phyloP scores from a whole-genome alignment of 2,329 filamentous ascomycete genomes.

The Akanthomyces dipterigenus region DNA sequence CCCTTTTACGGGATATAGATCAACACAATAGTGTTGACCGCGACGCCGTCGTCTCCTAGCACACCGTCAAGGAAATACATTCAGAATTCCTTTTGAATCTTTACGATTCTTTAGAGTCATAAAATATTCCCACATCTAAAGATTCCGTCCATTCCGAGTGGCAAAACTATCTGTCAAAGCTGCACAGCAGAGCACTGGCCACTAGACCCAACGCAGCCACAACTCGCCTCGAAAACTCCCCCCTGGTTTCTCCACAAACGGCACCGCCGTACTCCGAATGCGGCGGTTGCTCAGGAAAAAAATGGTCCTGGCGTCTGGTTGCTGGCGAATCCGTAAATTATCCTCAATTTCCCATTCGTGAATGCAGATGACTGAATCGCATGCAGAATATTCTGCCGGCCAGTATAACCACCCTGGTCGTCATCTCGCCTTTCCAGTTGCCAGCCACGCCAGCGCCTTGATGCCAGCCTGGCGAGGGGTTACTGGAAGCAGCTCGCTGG shows the following conservation, averaged over 20 bases:
- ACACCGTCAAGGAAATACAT: too few species aligned
- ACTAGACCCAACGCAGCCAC: background rate
- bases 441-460: too few species aligned
- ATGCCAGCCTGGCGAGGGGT: too few species aligned
- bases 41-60: too few species aligned
- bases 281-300: background rate
- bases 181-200: background rate
- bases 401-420: too few species aligned
- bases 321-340: too few species aligned
- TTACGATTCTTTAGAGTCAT: background rate
- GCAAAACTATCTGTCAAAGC: background rate
- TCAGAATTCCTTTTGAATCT: too few species aligned
- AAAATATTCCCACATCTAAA: background rate
- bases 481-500: too few species aligned
- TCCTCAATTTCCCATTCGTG: background rate
- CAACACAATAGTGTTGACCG: too few species aligned
- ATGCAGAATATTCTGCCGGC: background rate
- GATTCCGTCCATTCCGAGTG: background rate
- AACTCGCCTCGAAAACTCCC: background rate
- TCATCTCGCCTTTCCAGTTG: too few species aligned
- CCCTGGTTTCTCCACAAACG: slow-evolving; percentile 1
- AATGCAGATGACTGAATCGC: background rate
- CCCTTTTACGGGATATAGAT: too few species aligned
- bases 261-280: slow-evolving; percentile 4
- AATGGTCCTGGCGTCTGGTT: background rate